A percentile compares a stretch with the other conserved stretches of the same genome.
Evolutionary conservation across 2,329 filamentous ascomycete species (phyloP).

Genomic region (Lasiodiplodia sp.): DNA sequence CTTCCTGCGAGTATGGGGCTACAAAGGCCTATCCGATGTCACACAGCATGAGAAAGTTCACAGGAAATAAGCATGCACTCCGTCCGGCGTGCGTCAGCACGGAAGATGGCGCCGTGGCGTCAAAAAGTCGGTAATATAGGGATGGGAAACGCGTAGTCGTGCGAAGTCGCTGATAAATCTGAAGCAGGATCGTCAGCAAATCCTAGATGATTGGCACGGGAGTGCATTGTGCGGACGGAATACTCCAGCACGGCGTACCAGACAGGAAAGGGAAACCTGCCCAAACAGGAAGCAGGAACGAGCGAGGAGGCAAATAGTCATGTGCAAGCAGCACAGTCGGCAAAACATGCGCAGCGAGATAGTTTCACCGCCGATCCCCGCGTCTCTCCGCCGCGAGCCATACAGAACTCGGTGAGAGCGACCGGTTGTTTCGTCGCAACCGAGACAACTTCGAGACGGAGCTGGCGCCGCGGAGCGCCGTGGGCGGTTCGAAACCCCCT

Average conservation of each 20-base stretch:
- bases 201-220: neutral
- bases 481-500: no score
- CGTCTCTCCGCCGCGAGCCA: neutral
- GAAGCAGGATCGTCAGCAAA: neutral
- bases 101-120: neutral
- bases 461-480: neutral
- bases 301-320: neutral
- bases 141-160: neutral
- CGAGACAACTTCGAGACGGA: neutral
- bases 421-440: neutral
- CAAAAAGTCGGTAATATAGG: neutral
- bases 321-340: neutral
- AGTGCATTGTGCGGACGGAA: neutral
- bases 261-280: neutral
- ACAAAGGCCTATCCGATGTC: neutral
- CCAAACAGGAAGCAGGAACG: neutral
- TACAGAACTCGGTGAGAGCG: neutral
- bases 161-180: neutral
- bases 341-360: neutral
- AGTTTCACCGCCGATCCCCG: neutral
- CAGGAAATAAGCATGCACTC: neutral
- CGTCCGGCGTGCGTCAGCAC: neutral
- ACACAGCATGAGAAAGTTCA: neutral
- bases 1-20: neutral
- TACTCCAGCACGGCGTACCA: neutral